These are phyloP conservation scores for Mortierella antarctica DNA, from an alignment of 192 early-diverging fungal species.

Conservation along the genomic window DNA sequence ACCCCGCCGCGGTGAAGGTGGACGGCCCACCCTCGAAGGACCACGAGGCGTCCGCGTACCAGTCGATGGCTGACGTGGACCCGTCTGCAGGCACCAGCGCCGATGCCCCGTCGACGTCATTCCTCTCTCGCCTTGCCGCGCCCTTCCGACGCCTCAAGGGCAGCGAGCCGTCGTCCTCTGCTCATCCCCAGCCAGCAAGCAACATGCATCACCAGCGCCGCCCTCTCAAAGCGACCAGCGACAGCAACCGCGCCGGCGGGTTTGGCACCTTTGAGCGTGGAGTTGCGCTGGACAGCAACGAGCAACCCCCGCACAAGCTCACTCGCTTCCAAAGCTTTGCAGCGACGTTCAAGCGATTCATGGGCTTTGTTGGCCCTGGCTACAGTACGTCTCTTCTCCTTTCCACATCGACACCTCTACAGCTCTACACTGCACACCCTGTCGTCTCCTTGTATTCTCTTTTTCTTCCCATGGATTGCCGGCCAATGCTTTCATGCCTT, in stretches of 20 bases:
- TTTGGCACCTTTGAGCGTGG: conserved; percentile 16
- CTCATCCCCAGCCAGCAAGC: not conserved
- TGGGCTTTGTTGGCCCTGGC: conserved; percentile 58
- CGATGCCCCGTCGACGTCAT: conserved; percentile 6
- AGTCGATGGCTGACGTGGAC: not conserved
- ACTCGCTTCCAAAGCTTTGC: conserved; percentile 16
- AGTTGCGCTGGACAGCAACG: conserved; percentile 5
- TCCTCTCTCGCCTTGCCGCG: conserved; percentile 13
- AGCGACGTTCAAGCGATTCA: conserved; percentile 39
- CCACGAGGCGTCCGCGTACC: not conserved
- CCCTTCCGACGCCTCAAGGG: not conserved
- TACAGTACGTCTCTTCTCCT: conserved; percentile 49
- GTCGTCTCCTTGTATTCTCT: no score
- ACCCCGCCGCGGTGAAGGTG: not conserved
- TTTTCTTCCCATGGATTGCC: not conserved
- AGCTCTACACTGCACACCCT: not conserved
- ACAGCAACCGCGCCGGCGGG: conserved; percentile 4
- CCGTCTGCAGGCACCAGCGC: not conserved
- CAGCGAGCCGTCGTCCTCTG: not conserved
- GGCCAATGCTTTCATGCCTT: not conserved
- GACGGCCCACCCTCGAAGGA: not conserved
- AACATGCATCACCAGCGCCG: conserved; percentile 9
- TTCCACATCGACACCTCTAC: not conserved
- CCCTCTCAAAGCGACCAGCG: conserved; percentile 1
- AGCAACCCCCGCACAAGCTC: conserved; percentile 3